These are phyloP conservation scores for Endothia cerciana DNA, from an alignment of 2,329 filamentous ascomycete genomes.

Conservation along the genomic window DNA sequence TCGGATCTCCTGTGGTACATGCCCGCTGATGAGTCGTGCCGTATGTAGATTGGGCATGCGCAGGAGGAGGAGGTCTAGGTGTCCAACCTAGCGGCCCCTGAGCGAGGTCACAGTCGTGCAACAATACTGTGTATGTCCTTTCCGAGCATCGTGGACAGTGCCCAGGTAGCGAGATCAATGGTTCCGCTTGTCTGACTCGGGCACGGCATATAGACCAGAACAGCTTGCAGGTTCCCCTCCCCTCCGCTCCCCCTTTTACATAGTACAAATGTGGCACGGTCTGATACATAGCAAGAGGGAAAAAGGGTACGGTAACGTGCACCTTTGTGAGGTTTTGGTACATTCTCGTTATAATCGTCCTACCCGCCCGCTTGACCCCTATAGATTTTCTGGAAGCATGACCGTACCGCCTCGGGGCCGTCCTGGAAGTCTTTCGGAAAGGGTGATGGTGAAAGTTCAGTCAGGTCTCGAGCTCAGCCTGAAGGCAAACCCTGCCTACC, in stretches of 20 bases:
- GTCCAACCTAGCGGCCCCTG: background rate
- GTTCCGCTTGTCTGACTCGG: conserved; percentile 4
- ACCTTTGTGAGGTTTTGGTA: background rate
- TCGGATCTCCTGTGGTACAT: background rate
- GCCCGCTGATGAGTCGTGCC: background rate
- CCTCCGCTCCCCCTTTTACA: too few relatives aligned
- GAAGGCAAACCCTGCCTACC: background rate
- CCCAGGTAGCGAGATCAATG: conserved; percentile 5
- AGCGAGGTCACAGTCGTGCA: background rate
- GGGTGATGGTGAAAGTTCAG: background rate
- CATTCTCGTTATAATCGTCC: background rate
- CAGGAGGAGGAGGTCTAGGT: background rate
- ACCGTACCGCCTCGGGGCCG: background rate
- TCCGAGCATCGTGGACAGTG: background rate
- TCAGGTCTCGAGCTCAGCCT: background rate
- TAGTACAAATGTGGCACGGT: too few relatives aligned
- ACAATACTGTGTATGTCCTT: background rate
- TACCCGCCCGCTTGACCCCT: background rate
- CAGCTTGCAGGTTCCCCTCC: background rate
- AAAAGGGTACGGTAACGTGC: background rate
- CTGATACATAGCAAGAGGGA: too few relatives aligned
- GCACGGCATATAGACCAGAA: conserved; percentile 2
- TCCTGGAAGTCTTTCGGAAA: background rate
- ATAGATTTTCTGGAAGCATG: background rate
- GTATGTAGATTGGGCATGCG: background rate